Evolutionary conservation across 2,329 filamentous ascomycete species (phyloP).

Genomic region (Diaporthe amygdali): DNA sequence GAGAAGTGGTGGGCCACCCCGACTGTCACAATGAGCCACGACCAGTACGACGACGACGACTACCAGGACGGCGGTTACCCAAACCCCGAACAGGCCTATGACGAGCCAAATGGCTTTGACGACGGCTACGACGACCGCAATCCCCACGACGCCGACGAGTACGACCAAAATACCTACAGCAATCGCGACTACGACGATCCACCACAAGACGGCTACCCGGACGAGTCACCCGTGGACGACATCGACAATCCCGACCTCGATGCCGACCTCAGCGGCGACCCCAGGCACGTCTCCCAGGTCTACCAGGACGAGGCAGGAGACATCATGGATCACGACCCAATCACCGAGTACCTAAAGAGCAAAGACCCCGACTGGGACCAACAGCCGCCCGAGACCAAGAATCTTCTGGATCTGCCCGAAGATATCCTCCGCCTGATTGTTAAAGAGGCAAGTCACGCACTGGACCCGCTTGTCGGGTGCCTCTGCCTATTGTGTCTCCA

Average conservation of each 20-base stretch:
- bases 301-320: slow-evolving; percentile 20
- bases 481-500: not conserved
- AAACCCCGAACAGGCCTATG: slow-evolving; percentile 11
- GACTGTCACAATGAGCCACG: slow-evolving; percentile 18
- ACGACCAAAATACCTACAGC: slow-evolving; percentile 5
- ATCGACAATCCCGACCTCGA: not conserved
- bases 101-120: slow-evolving; percentile 11
- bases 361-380: slow-evolving; percentile 71
- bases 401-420: slow-evolving; percentile 75
- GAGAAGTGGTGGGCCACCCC: not conserved
- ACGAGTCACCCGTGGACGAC: not conserved
- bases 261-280: slow-evolving; percentile 10
- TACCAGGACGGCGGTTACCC: slow-evolving; percentile 8
- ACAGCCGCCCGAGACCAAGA: slow-evolving; percentile 61
- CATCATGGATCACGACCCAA: slow-evolving; percentile 19
- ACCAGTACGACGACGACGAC: slow-evolving; percentile 16
- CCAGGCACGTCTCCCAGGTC: slow-evolving; percentile 24
- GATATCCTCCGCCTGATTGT: slow-evolving; percentile 81
- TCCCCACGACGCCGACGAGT: slow-evolving; percentile 13
- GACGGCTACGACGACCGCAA: slow-evolving; percentile 11
- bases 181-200: slow-evolving; percentile 14
- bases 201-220: slow-evolving; percentile 20
- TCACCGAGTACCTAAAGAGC: slow-evolving; percentile 55
- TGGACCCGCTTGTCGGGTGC: slow-evolving; percentile 16
- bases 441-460: slow-evolving; percentile 65